Evolutionary conservation across 768 basidiomycete species (phyloP).

Genomic region (Cyclocybe aegerita): DNA sequence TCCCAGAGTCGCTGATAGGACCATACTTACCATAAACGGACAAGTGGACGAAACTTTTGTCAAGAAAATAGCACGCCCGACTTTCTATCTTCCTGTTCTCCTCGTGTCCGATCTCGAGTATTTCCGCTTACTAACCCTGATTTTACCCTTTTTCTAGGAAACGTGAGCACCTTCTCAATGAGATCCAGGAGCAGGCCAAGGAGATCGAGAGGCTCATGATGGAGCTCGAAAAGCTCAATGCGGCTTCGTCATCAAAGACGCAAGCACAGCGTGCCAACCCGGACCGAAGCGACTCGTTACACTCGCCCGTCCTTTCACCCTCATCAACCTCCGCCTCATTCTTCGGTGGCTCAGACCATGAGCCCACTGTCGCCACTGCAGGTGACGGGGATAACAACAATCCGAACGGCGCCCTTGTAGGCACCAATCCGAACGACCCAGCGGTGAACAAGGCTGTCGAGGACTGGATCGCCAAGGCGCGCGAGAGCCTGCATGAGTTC

Average conservation of each 20-base stretch:
- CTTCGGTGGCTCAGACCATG: slow-evolving; percentile 24
- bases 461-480: slow-evolving; percentile 78
- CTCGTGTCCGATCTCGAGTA: too few relatives aligned
- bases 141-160: slow-evolving; percentile 44
- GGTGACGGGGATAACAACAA: slow-evolving; percentile 2
- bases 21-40: too few relatives aligned
- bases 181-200: slow-evolving; percentile 73
- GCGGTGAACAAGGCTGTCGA: slow-evolving; percentile 58
- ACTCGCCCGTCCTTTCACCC: slow-evolving; percentile 39
- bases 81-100: too few relatives aligned
- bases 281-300: slow-evolving; percentile 26
- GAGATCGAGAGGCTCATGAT: slow-evolving; percentile 73
- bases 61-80: too few relatives aligned
- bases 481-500: slow-evolving; percentile 66
- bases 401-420: background rate
- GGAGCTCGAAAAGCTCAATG: slow-evolving; percentile 48
- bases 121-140: background rate
- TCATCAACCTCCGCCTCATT: slow-evolving; percentile 28
- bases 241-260: slow-evolving; percentile 12
- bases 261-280: slow-evolving; percentile 12
- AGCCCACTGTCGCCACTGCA: slow-evolving; percentile 15
- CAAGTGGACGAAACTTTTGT: too few relatives aligned
- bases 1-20: too few relatives aligned
- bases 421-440: slow-evolving; percentile 28
- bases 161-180: slow-evolving; percentile 74